Evolutionary conservation across 1,139 yeast species (phyloP), one percentile per base, ranked within the genome.

Genomic region (Yamadazyma buinensis): DNA sequence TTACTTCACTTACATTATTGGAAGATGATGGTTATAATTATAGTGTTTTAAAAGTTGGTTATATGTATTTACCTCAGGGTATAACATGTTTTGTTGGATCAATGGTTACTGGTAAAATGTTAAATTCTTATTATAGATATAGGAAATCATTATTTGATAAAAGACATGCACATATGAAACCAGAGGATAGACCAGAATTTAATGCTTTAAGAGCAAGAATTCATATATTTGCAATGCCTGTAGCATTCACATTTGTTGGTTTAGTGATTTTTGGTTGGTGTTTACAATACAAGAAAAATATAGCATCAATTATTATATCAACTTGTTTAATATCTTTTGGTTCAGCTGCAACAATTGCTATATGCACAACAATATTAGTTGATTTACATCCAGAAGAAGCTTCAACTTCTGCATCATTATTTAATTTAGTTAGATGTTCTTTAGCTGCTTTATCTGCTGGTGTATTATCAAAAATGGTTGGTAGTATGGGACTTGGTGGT

Each of bases 181-280:
- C 22, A 3, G 22, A 22, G 14, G 45, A 46, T 15, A 43, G 47
- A 30, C 62, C 65, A 1, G 47, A 51, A 11, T 64, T 66, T 38
- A 57, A 64, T 38, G 40, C 46, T 8, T 41, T 53, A 13, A 47
- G 52, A 14, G 48, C 63, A 1, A 49, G 72, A 36, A 38, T 64
- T 12, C 56, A 55, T 29, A 37, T 59, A 17, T 47, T 59, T 14
- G 34, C 61, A 3, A 31, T 53, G 1, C 66, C 67, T 0, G 51
- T 57, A 2, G 15, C 41, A 3, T 19, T 55, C 4, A 44, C 53
- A 43, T 39, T 57, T 7, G 36, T 48, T 7, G 71, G 71, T 0
- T 42, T 59, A n/a, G 18, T 61, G 3, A 57, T 64, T 2, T 66
- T 59, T 44, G 72, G 72, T 2, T 66, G 72, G 72, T 61, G 70